Evolutionary conservation across 2,329 filamentous ascomycete species (phyloP).

Genomic region (Colletotrichum eremochloae): DNA sequence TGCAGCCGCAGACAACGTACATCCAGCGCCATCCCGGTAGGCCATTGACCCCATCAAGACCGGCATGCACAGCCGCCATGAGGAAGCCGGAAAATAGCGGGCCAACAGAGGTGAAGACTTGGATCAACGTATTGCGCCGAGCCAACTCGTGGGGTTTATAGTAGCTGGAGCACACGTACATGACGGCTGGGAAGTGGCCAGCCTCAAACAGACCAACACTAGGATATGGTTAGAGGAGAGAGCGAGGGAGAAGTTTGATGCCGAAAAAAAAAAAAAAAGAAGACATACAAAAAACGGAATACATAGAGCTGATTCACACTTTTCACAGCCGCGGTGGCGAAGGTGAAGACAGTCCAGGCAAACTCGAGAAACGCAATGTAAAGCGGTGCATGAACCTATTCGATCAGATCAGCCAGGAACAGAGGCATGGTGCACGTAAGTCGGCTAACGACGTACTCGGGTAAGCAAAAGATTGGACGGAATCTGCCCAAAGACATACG

Average conservation of each 20-base stretch:
- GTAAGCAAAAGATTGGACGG: slow-evolving; percentile 48
- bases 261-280: too few relatives aligned
- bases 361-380: slow-evolving; percentile 46
- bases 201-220: slow-evolving; percentile 49
- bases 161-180: slow-evolving; percentile 50
- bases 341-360: slow-evolving; percentile 47
- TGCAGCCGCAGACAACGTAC: slow-evolving; percentile 47
- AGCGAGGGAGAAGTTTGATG: neutral
- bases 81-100: slow-evolving; percentile 47
- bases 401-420: neutral
- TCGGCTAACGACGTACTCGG: slow-evolving; percentile 29
- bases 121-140: slow-evolving; percentile 48
- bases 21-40: slow-evolving; percentile 48
- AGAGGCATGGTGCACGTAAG: neutral
- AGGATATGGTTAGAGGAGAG: neutral
- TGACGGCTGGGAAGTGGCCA: slow-evolving; percentile 49
- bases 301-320: slow-evolving; percentile 46
- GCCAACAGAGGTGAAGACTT: slow-evolving; percentile 46
- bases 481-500: slow-evolving; percentile 50
- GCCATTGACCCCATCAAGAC: slow-evolving; percentile 44
- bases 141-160: slow-evolving; percentile 50
- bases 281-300: slow-evolving; percentile 46
- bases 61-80: slow-evolving; percentile 46
- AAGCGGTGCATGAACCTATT: slow-evolving; percentile 45
- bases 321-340: slow-evolving; percentile 46